Evolutionary conservation across 208 protist species (phyloP), one percentile per base, ranked within the genome.

Genomic region (Acanthamoeba triangularis): DNA sequence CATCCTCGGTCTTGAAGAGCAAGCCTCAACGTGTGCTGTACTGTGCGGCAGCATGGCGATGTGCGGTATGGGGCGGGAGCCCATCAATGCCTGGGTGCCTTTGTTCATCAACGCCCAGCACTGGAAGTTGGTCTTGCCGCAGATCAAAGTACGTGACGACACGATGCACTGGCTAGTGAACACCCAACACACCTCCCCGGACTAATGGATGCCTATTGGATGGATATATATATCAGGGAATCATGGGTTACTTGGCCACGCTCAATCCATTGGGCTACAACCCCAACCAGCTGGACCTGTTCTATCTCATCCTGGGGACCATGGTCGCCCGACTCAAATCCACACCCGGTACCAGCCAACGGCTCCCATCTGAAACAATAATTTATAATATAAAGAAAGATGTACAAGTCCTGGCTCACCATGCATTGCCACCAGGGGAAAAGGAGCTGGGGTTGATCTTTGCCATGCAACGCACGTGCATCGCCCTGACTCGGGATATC

Each of bases 1-100:
- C 18, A 30, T 11, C 44, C 11, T 7, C 44, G 3, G 2, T 52
- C 13, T 84, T n/a, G 18, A 30, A 67, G 74, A 52, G 13, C 2
- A 54, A 84, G 7, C 37, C 28, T 76, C 13, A 30, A 37, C 33
- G 2, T 76, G 3, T 2, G 3, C 1, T 18, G 67, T 35, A 1
- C 20, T 35, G 33, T 47, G 37, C 20, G n/a, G 25, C 41, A 61
- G 84, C 0, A 67, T 63, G 56, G 96, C 94, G 0, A 63, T 96
- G 18, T 23, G 90, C 16, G 96, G 96, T 30, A 35, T 84, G 72
- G 94, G 94, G 14, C 54, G 96, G 47, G 96, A 96, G 59, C 94
- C 96, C 52, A 96, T 96, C 33, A 96, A 96, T 28, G 59, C 74
- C 7, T 96, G 94, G 94, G 63, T 96, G 33, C 96, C 96, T 52